A percentile compares a stretch with the other conserved stretches of the same genome.
These are phyloP conservation scores for Coniella vitis DNA, from an alignment of 2,329 filamentous ascomycete genomes.

Conservation along the genomic window DNA sequence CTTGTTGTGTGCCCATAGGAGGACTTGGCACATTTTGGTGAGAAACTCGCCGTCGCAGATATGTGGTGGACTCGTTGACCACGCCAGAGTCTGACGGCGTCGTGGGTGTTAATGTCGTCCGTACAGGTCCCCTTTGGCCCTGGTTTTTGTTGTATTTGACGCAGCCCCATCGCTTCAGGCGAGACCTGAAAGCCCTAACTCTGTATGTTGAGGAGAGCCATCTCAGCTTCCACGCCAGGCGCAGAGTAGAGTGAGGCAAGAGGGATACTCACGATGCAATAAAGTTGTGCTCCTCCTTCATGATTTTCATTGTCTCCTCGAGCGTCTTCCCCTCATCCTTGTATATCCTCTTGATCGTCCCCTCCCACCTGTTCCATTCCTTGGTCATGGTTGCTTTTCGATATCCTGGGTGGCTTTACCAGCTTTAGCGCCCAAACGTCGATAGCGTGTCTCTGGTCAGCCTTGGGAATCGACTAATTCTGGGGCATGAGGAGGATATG, in stretches of 20 bases:
- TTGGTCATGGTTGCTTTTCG: constrained; percentile 34
- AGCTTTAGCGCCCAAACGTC: neutral
- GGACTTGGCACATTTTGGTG: neutral
- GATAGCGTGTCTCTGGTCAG: neutral
- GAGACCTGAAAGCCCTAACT: constrained; percentile 42
- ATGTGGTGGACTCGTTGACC: neutral
- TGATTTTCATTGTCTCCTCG: constrained; percentile 32
- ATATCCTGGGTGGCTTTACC: neutral
- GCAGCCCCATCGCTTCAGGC: constrained; percentile 38
- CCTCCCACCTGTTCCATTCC: constrained; percentile 32
- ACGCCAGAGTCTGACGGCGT: neutral
- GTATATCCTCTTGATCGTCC: constrained; percentile 33
- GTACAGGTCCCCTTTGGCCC: neutral
- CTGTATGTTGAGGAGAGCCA: constrained; percentile 15
- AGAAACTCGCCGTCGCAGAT: too few species aligned
- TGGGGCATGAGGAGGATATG: neutral
- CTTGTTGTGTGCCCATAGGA: too few species aligned
- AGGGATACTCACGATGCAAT: constrained; percentile 32
- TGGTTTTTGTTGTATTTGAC: constrained; percentile 36
- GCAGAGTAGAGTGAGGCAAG: neutral
- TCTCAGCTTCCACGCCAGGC: neutral
- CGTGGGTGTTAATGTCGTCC: neutral
- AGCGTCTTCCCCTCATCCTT: constrained; percentile 33
- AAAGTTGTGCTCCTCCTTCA: constrained; percentile 33
- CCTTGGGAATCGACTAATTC: neutral